Evolutionary conservation across 1,139 yeast species (phyloP), one percentile per base, ranked within the genome.

Genomic region (Kurtzmaniella quercitrusa): DNA sequence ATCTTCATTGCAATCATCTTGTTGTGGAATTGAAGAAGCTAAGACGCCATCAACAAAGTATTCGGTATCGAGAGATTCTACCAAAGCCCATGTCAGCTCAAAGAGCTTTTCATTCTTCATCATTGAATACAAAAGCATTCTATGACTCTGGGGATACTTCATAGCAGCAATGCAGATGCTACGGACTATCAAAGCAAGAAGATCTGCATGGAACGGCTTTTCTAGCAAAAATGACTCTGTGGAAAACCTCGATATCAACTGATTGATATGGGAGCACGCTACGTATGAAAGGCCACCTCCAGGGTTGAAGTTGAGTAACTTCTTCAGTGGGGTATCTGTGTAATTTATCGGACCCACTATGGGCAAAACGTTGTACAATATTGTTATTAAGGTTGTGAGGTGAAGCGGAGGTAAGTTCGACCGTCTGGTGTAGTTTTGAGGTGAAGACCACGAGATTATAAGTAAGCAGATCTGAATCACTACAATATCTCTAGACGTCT

Each of bases 401-500:
- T n/a, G 23, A 5, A 21, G 15, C 7, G 25, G 27, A 11, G 10
- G n/a, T 14, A 36, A 36, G 21, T 14, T 19, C 5, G 27, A 21
- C 3, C 24, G 23, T 21, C 21, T 36, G 7, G 6, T 8, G 12
- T 19, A 14, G 16, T 19, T 36, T 16, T 31, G 36, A 6, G 38
- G 27, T 10, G 27, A 36, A 3, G 38, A 19, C 17, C 27, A 36
- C 15, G 24, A 12, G 9, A 36, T 14, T 12, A 21, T 21, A 7
- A 41, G 19, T 5, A 64, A 65, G 43, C 81, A 73, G 5, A 80
- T 56, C 41, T 82, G 85, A 10, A 75, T 66, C 0, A 83, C 68
- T 5, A 81, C 44, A 48, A 82, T 82, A 59, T 85, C 94, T 49
- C 93, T 62, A 0, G 88, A 81, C 9, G 69, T 53, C 1, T 71